phyloP scores from a whole-genome alignment of 306 rosid species.

The Cucumis hystrix region DNA sequence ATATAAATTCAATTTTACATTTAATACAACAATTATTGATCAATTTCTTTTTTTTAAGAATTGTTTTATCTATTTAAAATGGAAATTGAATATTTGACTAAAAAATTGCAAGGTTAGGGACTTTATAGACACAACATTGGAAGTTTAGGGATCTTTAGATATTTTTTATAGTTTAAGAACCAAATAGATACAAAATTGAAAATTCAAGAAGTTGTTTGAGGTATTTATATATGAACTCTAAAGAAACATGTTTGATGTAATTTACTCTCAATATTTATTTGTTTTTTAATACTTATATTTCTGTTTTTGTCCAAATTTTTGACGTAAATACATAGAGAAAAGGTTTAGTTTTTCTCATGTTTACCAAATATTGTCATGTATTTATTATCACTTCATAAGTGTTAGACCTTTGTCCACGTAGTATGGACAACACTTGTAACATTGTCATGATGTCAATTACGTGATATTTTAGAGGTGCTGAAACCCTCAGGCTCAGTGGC shows the following conservation, averaged over 20 bases:
- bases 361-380: background rate
- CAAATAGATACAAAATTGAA: too few species aligned
- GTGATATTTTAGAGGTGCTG: background rate
- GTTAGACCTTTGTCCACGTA: background rate
- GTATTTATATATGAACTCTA: background rate
- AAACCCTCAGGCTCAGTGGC: background rate
- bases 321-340: background rate
- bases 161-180: too few species aligned
- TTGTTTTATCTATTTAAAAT: too few species aligned
- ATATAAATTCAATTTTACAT: too few species aligned
- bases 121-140: too few species aligned
- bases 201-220: too few species aligned
- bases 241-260: background rate
- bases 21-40: too few species aligned
- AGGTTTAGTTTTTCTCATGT: background rate
- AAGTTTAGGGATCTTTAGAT: too few species aligned
- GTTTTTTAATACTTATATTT: background rate
- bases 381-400: background rate
- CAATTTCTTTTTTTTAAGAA: too few species aligned
- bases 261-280: background rate
- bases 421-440: background rate
- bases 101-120: too few species aligned
- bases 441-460: background rate
- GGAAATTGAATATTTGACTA: too few species aligned
- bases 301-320: background rate